These are phyloP conservation scores for Emmonsiellopsis sp. DNA, from an alignment of 2,329 filamentous ascomycete genomes.

Conservation along the genomic window DNA sequence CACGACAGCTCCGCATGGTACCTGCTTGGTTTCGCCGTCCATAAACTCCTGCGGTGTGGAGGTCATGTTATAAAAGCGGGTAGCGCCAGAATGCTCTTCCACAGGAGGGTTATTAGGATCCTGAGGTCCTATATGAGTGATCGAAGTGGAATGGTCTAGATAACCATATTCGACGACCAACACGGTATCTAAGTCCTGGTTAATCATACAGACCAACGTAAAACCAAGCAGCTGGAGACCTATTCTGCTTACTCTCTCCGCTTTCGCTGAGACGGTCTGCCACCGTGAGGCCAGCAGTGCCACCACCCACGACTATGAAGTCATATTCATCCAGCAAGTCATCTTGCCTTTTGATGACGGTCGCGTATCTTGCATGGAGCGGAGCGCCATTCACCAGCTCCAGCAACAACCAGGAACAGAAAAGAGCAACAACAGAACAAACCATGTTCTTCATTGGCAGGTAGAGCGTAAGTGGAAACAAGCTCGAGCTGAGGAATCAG, in stretches of 20 bases:
- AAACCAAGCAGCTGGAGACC: neutral
- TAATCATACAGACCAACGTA: neutral
- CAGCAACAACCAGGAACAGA: neutral
- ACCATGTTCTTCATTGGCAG: neutral
- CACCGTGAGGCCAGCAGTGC: constrained; percentile 37
- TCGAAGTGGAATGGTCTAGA: constrained; percentile 14
- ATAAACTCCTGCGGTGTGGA: constrained; percentile 22
- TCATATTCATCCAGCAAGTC: constrained; percentile 29
- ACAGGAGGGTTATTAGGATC: constrained; percentile 21
- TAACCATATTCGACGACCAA: constrained; percentile 14
- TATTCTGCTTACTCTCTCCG: neutral
- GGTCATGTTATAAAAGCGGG: constrained; percentile 23
- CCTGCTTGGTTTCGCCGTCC: constrained; percentile 16
- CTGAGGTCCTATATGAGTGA: constrained; percentile 21
- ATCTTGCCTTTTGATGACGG: constrained; percentile 17
- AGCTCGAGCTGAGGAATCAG: too few relatives aligned
- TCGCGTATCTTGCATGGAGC: constrained; percentile 9
- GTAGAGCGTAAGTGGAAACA: too few relatives aligned
- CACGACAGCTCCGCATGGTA: constrained; percentile 26
- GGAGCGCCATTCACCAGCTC: neutral
- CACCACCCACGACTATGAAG: constrained; percentile 43
- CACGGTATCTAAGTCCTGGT: constrained; percentile 1
- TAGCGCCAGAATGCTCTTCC: constrained; percentile 10
- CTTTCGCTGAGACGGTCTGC: constrained; percentile 3
- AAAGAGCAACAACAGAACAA: neutral